A percentile compares a stretch with the other conserved stretches of the same genome.
These are phyloP conservation scores for Monosporascus ibericus DNA, from an alignment of 2,329 filamentous ascomycete genomes.

Conservation along the genomic window DNA sequence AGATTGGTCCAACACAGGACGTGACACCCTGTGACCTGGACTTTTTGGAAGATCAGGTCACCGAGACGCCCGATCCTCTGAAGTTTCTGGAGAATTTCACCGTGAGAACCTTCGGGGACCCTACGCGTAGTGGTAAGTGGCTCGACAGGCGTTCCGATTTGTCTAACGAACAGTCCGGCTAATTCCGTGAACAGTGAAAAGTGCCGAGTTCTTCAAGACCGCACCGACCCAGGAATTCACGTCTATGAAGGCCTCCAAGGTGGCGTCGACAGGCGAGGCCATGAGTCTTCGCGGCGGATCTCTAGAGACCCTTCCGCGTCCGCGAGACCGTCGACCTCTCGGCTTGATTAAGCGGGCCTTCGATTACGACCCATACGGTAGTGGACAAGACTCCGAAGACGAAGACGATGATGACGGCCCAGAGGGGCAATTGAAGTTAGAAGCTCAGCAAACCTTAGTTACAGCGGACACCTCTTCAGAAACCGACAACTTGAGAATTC, in stretches of 20 bases:
- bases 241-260: background rate
- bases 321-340: no score
- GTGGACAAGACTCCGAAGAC: background rate
- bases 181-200: background rate
- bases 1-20: conserved; percentile 14
- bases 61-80: conserved; percentile 9
- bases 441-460: no score
- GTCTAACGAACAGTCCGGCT: background rate
- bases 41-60: conserved; percentile 1
- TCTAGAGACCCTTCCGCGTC: background rate
- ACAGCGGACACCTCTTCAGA: background rate
- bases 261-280: background rate
- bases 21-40: conserved; percentile 6
- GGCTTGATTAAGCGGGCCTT: no score
- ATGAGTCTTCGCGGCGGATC: conserved; percentile 10
- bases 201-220: background rate
- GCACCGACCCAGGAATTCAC: background rate
- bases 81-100: conserved; percentile 16
- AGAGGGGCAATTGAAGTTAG: no score
- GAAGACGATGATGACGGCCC: background rate
- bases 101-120: conserved; percentile 6
- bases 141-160: background rate
- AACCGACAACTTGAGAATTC: background rate
- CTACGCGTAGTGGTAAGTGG: conserved; percentile 5
- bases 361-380: background rate